Evolutionary conservation across 2,329 filamentous ascomycete species (phyloP).

Genomic region (Diaporthe ilicicola): DNA sequence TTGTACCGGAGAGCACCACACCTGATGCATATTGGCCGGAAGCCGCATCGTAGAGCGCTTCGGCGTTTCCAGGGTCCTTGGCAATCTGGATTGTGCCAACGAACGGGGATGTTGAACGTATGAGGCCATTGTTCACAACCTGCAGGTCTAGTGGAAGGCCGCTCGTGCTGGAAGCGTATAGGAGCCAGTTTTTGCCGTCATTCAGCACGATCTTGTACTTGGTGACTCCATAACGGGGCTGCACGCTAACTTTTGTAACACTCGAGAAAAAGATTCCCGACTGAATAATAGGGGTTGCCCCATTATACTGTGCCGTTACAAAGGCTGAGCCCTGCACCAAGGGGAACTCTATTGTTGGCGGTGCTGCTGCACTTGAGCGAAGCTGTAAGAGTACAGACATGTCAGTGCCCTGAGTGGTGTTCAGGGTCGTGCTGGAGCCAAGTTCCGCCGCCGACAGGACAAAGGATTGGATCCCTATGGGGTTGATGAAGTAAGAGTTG

Average conservation of each 20-base stretch:
- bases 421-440: slow-evolving; percentile 63
- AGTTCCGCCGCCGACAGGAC: slow-evolving; percentile 83
- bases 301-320: slow-evolving; percentile 79
- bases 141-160: slow-evolving; percentile 72
- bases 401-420: slow-evolving; percentile 61
- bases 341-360: slow-evolving; percentile 76
- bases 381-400: slow-evolving; percentile 76
- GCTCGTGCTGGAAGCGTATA: slow-evolving; percentile 75
- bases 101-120: slow-evolving; percentile 74
- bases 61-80: slow-evolving; percentile 74
- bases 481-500: slow-evolving; percentile 79
- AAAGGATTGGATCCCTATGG: slow-evolving; percentile 82
- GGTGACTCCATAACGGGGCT: slow-evolving; percentile 69
- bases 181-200: slow-evolving; percentile 78
- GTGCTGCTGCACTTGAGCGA: slow-evolving; percentile 57
- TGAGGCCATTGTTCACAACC: slow-evolving; percentile 70
- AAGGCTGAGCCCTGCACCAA: slow-evolving; percentile 91
- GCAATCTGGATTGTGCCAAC: slow-evolving; percentile 83
- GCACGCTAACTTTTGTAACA: slow-evolving; percentile 65
- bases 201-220: slow-evolving; percentile 81
- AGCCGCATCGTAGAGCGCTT: slow-evolving; percentile 77
- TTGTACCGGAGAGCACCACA: slow-evolving; percentile 70
- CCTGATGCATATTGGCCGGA: slow-evolving; percentile 78
- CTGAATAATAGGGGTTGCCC: slow-evolving; percentile 76
- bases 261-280: slow-evolving; percentile 78